These are phyloP conservation scores for Setaria italica DNA, from an alignment of 202 grass and related monocot species.

Conservation along the genomic window DNA sequence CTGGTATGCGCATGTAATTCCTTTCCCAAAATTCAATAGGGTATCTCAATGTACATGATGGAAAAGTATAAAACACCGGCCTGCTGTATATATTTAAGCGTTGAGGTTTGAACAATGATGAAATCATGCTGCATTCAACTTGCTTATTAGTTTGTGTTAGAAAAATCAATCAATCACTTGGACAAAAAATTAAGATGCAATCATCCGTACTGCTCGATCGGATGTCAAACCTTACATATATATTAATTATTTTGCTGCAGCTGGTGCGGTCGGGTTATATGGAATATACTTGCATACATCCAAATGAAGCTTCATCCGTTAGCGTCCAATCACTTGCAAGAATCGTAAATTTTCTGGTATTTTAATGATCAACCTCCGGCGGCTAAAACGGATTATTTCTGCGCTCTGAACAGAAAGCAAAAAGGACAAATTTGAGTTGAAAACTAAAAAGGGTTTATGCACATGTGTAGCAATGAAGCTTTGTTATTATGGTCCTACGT, in stretches of 20 bases:
- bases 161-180: not conserved
- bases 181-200: not conserved
- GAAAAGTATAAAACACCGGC: not conserved
- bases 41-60: not conserved
- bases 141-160: not conserved
- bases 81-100: not conserved
- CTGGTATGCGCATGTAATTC: constrained; percentile 13
- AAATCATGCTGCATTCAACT: not conserved
- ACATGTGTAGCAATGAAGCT: not conserved
- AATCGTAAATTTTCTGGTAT: constrained; percentile 36
- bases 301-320: not conserved
- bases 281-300: not conserved
- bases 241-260: not conserved
- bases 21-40: constrained; percentile 26
- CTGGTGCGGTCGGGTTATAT: not conserved
- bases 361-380: not conserved
- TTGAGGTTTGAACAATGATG: not conserved
- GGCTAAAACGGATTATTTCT: not conserved
- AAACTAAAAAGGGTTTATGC: not conserved
- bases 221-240: constrained; percentile 34
- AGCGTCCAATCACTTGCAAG: constrained; percentile 18
- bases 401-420: not conserved
- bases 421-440: not conserved
- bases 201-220: constrained; percentile 29
- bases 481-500: not conserved